phyloP scores from a whole-genome alignment of 805 yeast species.

The Wickerhamiella slavikovae region DNA sequence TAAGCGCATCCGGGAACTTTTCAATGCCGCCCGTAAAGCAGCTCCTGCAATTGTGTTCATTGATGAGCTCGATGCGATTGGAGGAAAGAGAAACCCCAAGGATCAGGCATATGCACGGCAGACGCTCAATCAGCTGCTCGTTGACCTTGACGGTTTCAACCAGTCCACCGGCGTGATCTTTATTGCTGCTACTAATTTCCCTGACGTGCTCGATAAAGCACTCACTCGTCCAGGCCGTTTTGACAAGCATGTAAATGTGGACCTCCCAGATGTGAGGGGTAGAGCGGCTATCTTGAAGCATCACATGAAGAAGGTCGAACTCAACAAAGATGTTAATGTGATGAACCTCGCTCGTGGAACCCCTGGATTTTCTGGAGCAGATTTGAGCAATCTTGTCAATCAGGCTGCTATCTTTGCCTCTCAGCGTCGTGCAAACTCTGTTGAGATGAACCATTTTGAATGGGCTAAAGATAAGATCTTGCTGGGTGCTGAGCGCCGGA shows the following conservation, averaged over 20 bases:
- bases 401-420: slow-evolving; percentile 98
- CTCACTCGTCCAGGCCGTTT: slow-evolving; percentile 96
- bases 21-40: slow-evolving; percentile 78
- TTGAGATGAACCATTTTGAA: slow-evolving; percentile 79
- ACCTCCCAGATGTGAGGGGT: slow-evolving; percentile 94
- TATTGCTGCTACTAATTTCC: slow-evolving; percentile 97
- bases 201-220: slow-evolving; percentile 91
- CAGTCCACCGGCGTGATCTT: slow-evolving; percentile 86
- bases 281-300: slow-evolving; percentile 79
- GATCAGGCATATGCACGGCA: slow-evolving; percentile 98
- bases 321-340: slow-evolving; percentile 71
- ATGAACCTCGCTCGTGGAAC: slow-evolving; percentile 88
- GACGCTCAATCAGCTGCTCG: slow-evolving; percentile 85
- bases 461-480: slow-evolving; percentile 98
- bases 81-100: slow-evolving; percentile 91
- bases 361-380: slow-evolving; percentile 98
- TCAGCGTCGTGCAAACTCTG: slow-evolving; percentile 74
- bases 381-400: slow-evolving; percentile 80
- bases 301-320: slow-evolving; percentile 79
- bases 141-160: slow-evolving; percentile 81
- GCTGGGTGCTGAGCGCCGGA: slow-evolving; percentile 94
- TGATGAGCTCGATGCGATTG: slow-evolving; percentile 96
- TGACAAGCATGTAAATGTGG: slow-evolving; percentile 88
- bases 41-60: slow-evolving; percentile 95
- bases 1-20: slow-evolving; percentile 85